Conservation (phyloP, 75 land plant species). For the Isoetes taiwanensis region DNA sequence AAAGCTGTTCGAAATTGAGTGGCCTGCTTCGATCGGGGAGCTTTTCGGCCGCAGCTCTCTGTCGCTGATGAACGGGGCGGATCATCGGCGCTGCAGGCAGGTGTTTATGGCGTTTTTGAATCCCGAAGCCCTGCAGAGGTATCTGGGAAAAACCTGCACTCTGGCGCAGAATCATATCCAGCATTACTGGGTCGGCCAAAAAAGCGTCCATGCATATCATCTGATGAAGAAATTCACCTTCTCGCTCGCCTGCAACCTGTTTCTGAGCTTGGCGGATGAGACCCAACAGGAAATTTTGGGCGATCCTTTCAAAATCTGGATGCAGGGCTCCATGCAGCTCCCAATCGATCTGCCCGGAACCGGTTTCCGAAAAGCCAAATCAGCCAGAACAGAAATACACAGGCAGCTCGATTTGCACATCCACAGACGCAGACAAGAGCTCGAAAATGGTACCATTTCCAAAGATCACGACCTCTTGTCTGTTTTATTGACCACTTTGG, state of each 20-base stretch:
- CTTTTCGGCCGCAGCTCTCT: conserved; percentile 31
- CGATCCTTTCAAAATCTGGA: conserved; percentile 3
- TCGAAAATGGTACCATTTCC: too few species aligned
- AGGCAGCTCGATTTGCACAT: background rate
- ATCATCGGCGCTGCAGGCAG: conserved; percentile 19
- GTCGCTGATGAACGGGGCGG: conserved; percentile 23
- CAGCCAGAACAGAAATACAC: background rate
- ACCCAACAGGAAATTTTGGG: conserved; percentile 11
- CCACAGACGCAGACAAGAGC: background rate
- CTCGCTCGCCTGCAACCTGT: conserved; percentile 21
- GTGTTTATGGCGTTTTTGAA: conserved; percentile 20
- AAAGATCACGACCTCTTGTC: too few species aligned
- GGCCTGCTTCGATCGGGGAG: conserved; percentile 31
- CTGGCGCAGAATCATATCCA: conserved; percentile 15
- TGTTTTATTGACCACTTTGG: too few species aligned
- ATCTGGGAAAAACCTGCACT: conserved; percentile 20
- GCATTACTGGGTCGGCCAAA: conserved; percentile 16
- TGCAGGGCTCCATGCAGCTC: conserved; percentile 29
- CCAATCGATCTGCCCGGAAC: conserved; percentile 44
- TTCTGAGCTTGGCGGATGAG: conserved; percentile 24
- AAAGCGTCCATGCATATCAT: conserved; percentile 13
- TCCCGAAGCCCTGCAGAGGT: conserved; percentile 15
- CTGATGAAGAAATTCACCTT: conserved; percentile 29
- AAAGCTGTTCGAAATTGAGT: conserved; percentile 43
- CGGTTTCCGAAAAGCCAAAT: conserved; percentile 18